These are phyloP conservation scores for Sedum album DNA, from an alignment of 164 flowering plant species.

Conservation along the genomic window DNA sequence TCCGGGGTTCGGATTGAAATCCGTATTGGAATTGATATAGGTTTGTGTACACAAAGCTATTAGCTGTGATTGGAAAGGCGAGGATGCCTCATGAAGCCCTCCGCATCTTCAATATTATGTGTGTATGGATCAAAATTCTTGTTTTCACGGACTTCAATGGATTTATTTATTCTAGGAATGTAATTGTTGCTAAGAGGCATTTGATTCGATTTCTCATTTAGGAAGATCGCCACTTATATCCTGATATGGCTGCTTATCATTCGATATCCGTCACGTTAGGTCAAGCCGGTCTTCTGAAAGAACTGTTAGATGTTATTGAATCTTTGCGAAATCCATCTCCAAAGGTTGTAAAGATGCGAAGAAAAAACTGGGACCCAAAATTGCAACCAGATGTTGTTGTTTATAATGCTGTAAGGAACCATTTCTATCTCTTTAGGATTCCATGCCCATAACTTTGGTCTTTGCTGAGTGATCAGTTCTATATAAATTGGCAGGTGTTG, in stretches of 20 bases:
- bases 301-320: slow-evolving; percentile 57
- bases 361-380: slow-evolving; percentile 70
- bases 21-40: slow-evolving; percentile 26
- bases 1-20: background rate
- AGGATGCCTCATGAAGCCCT: slow-evolving; percentile 83
- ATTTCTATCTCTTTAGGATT: background rate
- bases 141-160: slow-evolving; percentile 1
- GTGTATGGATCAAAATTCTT: slow-evolving; percentile 34
- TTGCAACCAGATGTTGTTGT: slow-evolving; percentile 88
- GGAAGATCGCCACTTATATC: slow-evolving; percentile 72
- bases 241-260: slow-evolving; percentile 89
- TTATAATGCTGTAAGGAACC: slow-evolving; percentile 78
- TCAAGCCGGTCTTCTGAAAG: slow-evolving; percentile 82
- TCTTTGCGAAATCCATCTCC: slow-evolving; percentile 65
- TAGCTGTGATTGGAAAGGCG: slow-evolving; percentile 82
- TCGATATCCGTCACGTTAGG: slow-evolving; percentile 83
- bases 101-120: slow-evolving; percentile 65
- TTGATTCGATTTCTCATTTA: slow-evolving; percentile 18
- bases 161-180: background rate
- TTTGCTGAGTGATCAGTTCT: slow-evolving; percentile 5
- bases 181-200: slow-evolving; percentile 7
- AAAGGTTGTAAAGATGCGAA: slow-evolving; percentile 31
- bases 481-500: slow-evolving; percentile 41
- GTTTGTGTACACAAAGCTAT: slow-evolving; percentile 90
- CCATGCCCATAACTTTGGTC: background rate